Conservation (phyloP, 2,329 filamentous ascomycete species). For the Alternaria alternata region DNA sequence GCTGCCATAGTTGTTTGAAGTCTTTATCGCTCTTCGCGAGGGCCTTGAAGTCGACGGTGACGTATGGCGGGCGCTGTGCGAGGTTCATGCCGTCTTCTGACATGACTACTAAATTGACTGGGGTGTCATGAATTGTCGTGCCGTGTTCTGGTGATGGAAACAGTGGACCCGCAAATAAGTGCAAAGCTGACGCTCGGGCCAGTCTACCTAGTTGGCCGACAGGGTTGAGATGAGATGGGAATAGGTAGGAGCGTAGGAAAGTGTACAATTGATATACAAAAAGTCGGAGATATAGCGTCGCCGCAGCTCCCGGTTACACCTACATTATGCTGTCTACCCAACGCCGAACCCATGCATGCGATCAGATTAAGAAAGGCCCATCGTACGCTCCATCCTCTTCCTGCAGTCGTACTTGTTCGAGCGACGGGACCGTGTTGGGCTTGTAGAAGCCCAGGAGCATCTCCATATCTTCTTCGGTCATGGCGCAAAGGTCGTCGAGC, state of each 20-base stretch:
- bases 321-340: conserved; percentile 16
- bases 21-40: conserved; percentile 67
- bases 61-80: conserved; percentile 55
- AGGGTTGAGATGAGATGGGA: conserved; percentile 1
- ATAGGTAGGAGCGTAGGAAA: conserved; percentile 7
- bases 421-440: conserved; percentile 54
- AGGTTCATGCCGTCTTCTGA: conserved; percentile 27
- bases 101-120: background rate
- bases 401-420: conserved; percentile 53
- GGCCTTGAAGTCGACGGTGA: conserved; percentile 67
- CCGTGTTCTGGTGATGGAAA: conserved; percentile 4
- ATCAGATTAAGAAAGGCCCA: conserved; percentile 55
- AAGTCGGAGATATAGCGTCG: conserved; percentile 10
- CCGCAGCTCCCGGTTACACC: conserved; percentile 23
- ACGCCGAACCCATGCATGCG: conserved; percentile 15
- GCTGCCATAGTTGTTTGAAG: conserved; percentile 62
- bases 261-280: conserved; percentile 30
- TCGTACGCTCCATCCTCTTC: conserved; percentile 55
- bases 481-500: conserved; percentile 81
- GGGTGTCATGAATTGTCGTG: background rate
- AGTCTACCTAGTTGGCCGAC: conserved; percentile 32
- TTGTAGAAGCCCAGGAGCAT: conserved; percentile 79
- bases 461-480: conserved; percentile 84
- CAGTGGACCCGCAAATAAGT: background rate
- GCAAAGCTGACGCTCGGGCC: conserved; percentile 23